These are phyloP conservation scores for Thelonectria blattea DNA, from an alignment of 2,329 filamentous ascomycete genomes.

Conservation along the genomic window DNA sequence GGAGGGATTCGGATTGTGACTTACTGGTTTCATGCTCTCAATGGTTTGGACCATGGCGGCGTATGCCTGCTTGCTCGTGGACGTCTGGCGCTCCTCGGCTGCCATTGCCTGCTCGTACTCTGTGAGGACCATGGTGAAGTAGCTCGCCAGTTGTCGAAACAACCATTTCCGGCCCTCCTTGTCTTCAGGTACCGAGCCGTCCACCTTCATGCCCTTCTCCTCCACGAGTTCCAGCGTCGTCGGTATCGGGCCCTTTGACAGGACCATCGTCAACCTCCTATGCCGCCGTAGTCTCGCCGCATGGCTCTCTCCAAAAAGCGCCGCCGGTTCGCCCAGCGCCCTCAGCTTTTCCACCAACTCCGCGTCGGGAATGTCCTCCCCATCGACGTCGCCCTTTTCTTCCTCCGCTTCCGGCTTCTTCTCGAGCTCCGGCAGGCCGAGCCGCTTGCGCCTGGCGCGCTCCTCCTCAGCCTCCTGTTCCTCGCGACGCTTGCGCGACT, in stretches of 20 bases:
- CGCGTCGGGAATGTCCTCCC: slow-evolving; percentile 72
- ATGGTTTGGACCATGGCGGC: slow-evolving; percentile 86
- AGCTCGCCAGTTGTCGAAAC: slow-evolving; percentile 87
- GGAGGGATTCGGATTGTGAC: slow-evolving; percentile 29
- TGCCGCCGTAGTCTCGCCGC: slow-evolving; percentile 73
- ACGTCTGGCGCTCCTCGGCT: slow-evolving; percentile 67
- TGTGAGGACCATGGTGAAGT: slow-evolving; percentile 93
- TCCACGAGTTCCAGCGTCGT: slow-evolving; percentile 81
- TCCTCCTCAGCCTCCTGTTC: slow-evolving; percentile 79
- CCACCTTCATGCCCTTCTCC: slow-evolving; percentile 88
- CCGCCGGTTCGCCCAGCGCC: slow-evolving; percentile 72
- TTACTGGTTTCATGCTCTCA: slow-evolving; percentile 81
- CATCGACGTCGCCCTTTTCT: slow-evolving; percentile 48
- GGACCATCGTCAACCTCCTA: slow-evolving; percentile 64
- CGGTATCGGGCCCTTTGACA: slow-evolving; percentile 81
- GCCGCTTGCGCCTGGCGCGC: slow-evolving; percentile 70
- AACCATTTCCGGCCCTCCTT: slow-evolving; percentile 71
- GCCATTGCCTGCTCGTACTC: slow-evolving; percentile 86
- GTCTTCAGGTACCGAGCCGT: slow-evolving; percentile 66
- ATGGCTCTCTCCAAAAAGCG: slow-evolving; percentile 83
- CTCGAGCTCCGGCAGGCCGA: slow-evolving; percentile 79
- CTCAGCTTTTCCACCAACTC: slow-evolving; percentile 73
- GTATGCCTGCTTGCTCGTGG: slow-evolving; percentile 80
- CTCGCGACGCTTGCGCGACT: slow-evolving; percentile 72
- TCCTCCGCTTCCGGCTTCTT: slow-evolving; percentile 47